phyloP scores from a whole-genome alignment of 495 filamentous ascomycete genomes.

The Daldinia bambusicola region DNA sequence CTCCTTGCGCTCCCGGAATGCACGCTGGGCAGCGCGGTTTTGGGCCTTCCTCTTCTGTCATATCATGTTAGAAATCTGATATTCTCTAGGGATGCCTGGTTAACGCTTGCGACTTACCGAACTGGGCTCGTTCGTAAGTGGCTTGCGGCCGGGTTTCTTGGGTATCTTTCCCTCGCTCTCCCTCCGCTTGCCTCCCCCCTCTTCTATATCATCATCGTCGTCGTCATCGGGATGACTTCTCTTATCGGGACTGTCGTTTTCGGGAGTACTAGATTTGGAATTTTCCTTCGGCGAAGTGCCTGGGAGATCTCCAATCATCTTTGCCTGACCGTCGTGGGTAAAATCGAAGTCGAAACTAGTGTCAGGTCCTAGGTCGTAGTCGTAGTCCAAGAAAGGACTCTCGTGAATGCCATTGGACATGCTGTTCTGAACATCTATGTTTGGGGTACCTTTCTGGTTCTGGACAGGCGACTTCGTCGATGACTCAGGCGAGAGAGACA shows the following conservation, averaged over 20 bases:
- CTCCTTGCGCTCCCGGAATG: conserved; percentile 98
- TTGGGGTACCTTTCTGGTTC: conserved; percentile 33
- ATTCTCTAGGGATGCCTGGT: conserved; percentile 1
- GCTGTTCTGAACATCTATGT: conserved; percentile 25
- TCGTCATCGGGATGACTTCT: conserved; percentile 77
- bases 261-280: conserved; percentile 64
- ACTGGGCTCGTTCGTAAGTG: conserved; percentile 92
- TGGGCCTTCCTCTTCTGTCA: conserved; percentile 96
- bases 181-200: conserved; percentile 75
- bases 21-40: conserved; percentile 94
- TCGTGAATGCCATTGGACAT: conserved; percentile 66
- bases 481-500: conserved; percentile 63
- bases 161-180: conserved; percentile 79
- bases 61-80: conserved; percentile 55
- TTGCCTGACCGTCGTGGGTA: conserved; percentile 71
- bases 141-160: conserved; percentile 97
- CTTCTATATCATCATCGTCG: conserved; percentile 71
- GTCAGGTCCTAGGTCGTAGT: conserved; percentile 66
- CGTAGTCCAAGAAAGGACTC: conserved; percentile 86
- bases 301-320: conserved; percentile 82
- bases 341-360: conserved; percentile 70
- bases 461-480: conserved; percentile 65
- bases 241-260: conserved; percentile 81
- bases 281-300: conserved; percentile 54
- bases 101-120: conserved; percentile 71